These are phyloP conservation scores for Toxoplasma gondii DNA, from an alignment of 169 alveolate species.

Conservation along the genomic window DNA sequence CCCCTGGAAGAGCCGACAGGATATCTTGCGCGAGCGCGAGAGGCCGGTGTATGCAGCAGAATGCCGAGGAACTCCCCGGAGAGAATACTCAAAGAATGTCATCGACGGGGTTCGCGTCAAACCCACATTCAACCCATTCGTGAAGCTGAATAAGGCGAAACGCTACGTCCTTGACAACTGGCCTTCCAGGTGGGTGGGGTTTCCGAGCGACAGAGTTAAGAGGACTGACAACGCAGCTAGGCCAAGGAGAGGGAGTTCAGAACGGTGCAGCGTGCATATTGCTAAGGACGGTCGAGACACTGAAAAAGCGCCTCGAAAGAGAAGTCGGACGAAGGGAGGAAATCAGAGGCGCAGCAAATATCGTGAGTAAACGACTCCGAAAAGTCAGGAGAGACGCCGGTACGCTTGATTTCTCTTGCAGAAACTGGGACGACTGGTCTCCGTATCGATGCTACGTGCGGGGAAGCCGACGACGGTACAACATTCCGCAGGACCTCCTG, in stretches of 20 bases:
- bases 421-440: constrained; percentile 86
- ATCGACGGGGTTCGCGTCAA: constrained; percentile 84
- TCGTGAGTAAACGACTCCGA: too few relatives aligned
- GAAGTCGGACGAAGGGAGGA: too few relatives aligned
- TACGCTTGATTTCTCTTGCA: constrained; percentile 31
- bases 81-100: constrained; percentile 82
- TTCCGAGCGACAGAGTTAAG: neutral
- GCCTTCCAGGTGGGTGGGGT: constrained; percentile 83
- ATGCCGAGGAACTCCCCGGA: constrained; percentile 84
- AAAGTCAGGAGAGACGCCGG: neutral
- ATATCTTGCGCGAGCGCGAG: neutral
- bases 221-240: neutral
- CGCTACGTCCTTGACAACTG: constrained; percentile 85
- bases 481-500: constrained; percentile 78
- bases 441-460: constrained; percentile 80
- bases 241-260: neutral
- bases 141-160: constrained; percentile 81
- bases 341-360: too few relatives aligned
- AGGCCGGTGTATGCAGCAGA: constrained; percentile 2
- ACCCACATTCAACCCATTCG: constrained; percentile 89
- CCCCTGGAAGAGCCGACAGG: constrained; percentile 36
- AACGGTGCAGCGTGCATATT: neutral
- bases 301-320: too few relatives aligned
- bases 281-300: too few relatives aligned
- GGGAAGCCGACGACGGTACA: constrained; percentile 84